Evolutionary conservation across 768 basidiomycete species (phyloP), one percentile per base, ranked within the genome.

Genomic region (Hemileccinum rubropunctum): DNA sequence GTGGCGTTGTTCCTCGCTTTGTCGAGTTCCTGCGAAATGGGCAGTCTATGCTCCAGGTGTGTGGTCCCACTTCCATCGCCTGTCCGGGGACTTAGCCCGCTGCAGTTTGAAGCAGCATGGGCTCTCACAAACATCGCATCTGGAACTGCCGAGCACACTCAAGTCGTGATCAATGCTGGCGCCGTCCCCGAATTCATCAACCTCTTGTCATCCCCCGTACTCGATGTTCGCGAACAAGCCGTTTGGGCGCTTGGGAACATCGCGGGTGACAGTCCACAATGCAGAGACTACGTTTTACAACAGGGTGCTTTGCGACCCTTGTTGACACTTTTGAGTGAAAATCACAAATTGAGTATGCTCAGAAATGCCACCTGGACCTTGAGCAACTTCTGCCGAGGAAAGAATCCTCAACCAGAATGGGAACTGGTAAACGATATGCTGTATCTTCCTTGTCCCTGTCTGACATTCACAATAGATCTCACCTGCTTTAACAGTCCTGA

Each of bases 221-320:
- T 94, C 51, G 97, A 99, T 72, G 97, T 99, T 53, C 86, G 95
- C 52, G 97, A 99, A 73, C 97, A 99, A 73, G 97, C 97, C 21
- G 97, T 99, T 21, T 99, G 95, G 97, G 97, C 97, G 18, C 79
- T 99, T 52, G 97, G 97, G 50, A 99, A 99, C 74, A 98, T 99
- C 57, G 97, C 97, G 46, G 97, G 97, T 52, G 97, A 99, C 71
- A 95, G 93, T 57, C 97, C 97, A 18, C 84, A 89, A 66, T 99
- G 97, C 79, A 76, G 97, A 62, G 97, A 99, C 67, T 95, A 94
- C 61, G 97, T 98, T 45, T 81, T 99, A 44, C 86, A 91, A 63
- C 84, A 91, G 65, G 94, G 94, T 52, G 95, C 97, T 28, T 76
- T 99, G 53, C 79, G 92, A 48, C 97, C 97, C n/a, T 76, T 99